Conservation (phyloP, 2,329 filamentous ascomycete species). For the Tolypocladium nubicola region DNA sequence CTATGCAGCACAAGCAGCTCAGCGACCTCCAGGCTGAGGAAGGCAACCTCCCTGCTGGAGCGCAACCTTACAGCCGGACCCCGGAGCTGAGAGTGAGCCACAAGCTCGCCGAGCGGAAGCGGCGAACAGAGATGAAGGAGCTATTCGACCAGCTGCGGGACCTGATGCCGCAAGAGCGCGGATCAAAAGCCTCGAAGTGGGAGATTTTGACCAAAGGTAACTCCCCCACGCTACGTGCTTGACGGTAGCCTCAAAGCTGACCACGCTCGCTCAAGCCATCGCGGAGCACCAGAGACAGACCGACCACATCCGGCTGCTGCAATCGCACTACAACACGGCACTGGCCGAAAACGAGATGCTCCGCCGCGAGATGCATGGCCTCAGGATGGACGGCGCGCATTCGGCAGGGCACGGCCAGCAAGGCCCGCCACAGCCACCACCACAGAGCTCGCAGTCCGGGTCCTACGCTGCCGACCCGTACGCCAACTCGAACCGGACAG, state of each 20-base stretch:
- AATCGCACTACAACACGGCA: slow-evolving; percentile 31
- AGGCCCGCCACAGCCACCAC: slow-evolving; percentile 12
- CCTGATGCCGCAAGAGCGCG: slow-evolving; percentile 68
- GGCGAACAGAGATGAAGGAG: slow-evolving; percentile 80
- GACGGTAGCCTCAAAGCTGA: neutral
- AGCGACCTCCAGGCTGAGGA: slow-evolving; percentile 55
- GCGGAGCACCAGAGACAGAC: slow-evolving; percentile 47
- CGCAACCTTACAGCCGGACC: slow-evolving; percentile 72
- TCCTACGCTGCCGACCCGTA: slow-evolving; percentile 20
- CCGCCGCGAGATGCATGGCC: slow-evolving; percentile 35
- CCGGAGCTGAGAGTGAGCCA: slow-evolving; percentile 75
- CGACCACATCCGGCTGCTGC: slow-evolving; percentile 36
- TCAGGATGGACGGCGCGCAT: slow-evolving; percentile 38
- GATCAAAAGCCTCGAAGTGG: slow-evolving; percentile 82
- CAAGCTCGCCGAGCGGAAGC: slow-evolving; percentile 75
- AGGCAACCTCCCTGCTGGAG: slow-evolving; percentile 35
- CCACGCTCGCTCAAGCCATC: slow-evolving; percentile 35
- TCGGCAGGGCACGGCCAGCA: slow-evolving; percentile 31
- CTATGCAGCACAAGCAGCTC: slow-evolving; percentile 63
- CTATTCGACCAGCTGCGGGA: slow-evolving; percentile 73
- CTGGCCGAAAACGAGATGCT: slow-evolving; percentile 35
- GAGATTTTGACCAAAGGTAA: slow-evolving; percentile 77
- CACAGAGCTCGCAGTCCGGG: slow-evolving; percentile 5
- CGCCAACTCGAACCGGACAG: slow-evolving; percentile 26
- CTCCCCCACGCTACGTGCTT: slow-evolving; percentile 10